Base-by-base conservation (phyloP, 768 basidiomycete species). In the Fibroporia radiculosa region DNA sequence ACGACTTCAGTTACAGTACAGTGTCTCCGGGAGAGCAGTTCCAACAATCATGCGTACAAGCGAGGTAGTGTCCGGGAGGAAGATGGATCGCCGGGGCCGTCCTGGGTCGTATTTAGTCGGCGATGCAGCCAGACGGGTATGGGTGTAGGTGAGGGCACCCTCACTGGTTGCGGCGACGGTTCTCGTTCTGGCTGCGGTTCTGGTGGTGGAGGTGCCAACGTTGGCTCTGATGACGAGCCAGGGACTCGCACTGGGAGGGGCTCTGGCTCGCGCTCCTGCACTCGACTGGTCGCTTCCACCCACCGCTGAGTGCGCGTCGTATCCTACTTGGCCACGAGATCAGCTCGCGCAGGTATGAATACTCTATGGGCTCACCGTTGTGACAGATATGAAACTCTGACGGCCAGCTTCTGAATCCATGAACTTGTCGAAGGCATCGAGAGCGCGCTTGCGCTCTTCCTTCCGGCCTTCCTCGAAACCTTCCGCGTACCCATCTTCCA, bases 371-470 rank as follows among this genome's bases (percentile, higher is more conserved):
- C 48, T 27, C 19, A 40, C 49, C 44, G 45, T 42, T 29, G 29
- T 53, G 18, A 33, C 47, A 3, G 49, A 46, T 12, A 37, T 11
- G 13, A 51, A 18, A 37, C 49, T 55, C 26, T 54, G 33, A 27
- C 45, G 47, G 31, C 54, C 64, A 49, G 65, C 59, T 48, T 79
- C 73, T 52, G 69, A 61, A 19, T 64, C 63, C 42, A 80, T 59
- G 59, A 79, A 76, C 29, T 66, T 66, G 57, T 82, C 77, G 62
- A 83, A 78, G 7, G 75, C 76, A 40, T 73, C 70, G 22, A 78
- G 48, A 0, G 78, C 80, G 49, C 69, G 71, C 35, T 63, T 60
- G 24, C 77, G 71, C 58, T 79, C 78, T 51, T 75, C 73, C 43
- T 59, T 65, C 48, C 67, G 62, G 51, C 72, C 72, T 53, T 64